A percentile compares a stretch with the other conserved stretches of the same genome.
These are phyloP conservation scores for Pontederia paniculata DNA, from an alignment of 176 grass and related monocot species.

Conservation along the genomic window DNA sequence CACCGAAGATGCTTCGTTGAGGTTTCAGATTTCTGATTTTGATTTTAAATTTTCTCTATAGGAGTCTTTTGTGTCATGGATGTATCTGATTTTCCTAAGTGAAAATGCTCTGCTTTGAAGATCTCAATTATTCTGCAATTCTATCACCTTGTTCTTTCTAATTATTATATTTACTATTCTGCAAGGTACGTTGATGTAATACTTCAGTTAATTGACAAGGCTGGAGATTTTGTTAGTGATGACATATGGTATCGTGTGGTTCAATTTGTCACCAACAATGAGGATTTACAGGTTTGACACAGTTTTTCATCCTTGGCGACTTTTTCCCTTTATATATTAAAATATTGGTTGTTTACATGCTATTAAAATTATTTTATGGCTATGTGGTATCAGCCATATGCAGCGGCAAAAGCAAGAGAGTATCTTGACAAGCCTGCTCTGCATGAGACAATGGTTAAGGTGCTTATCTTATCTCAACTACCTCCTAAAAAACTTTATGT, in stretches of 20 bases:
- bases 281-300: slow-evolving; percentile 72
- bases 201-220: slow-evolving; percentile 95
- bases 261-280: slow-evolving; percentile 96
- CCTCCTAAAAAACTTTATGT: slow-evolving; percentile 50
- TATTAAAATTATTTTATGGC: slow-evolving; percentile 11
- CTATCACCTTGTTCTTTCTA: not conserved
- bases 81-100: too few relatives aligned
- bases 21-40: too few relatives aligned
- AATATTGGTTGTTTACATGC: not conserved
- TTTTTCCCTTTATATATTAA: slow-evolving; percentile 2
- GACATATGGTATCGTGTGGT: slow-evolving; percentile 99
- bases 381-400: slow-evolving; percentile 60
- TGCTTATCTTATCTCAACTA: slow-evolving; percentile 48
- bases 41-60: too few relatives aligned
- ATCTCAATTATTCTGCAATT: too few relatives aligned
- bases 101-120: too few relatives aligned
- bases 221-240: slow-evolving; percentile 95
- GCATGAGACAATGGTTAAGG: slow-evolving; percentile 99
- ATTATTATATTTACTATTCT: slow-evolving; percentile 3
- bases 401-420: slow-evolving; percentile 87
- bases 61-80: too few relatives aligned
- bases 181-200: slow-evolving; percentile 97
- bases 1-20: too few relatives aligned
- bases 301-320: slow-evolving; percentile 2
- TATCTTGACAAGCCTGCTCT: slow-evolving; percentile 97